Percentiles rank a stretch among this genome's conserved stretches.
Conservation (phyloP, 257 asterid species). For the Nicotiana obtusifolia region DNA sequence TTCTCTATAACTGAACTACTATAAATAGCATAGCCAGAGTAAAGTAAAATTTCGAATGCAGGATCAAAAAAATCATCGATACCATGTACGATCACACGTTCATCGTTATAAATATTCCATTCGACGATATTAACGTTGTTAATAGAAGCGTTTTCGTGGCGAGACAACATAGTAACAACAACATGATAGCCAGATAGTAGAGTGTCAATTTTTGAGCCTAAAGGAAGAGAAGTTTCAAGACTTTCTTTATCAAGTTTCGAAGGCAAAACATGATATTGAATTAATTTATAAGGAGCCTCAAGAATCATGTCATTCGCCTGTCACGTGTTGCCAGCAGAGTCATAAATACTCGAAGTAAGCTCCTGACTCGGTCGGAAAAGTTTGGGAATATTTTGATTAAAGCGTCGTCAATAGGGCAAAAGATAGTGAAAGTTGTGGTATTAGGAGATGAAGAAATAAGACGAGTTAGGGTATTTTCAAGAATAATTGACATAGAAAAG, state of each 20-base stretch:
- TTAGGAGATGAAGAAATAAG: background rate
- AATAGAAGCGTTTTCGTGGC: background rate
- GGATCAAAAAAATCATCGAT: background rate
- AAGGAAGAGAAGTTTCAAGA: background rate
- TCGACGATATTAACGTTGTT: background rate
- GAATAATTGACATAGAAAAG: background rate
- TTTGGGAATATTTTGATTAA: background rate
- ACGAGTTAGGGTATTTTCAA: background rate
- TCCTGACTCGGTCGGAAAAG: background rate
- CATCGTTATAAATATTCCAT: conserved; percentile 1
- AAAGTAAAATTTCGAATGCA: background rate
- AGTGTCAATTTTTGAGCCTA: background rate
- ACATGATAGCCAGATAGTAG: background rate
- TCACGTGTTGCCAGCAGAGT: no score
- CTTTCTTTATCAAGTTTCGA: background rate
- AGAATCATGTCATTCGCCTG: no score
- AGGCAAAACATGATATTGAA: conserved; percentile 1
- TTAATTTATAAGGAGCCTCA: background rate
- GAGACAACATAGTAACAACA: background rate
- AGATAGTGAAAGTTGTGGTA: background rate
- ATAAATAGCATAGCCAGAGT: background rate
- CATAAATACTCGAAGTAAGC: no score
- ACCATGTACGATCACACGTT: background rate
- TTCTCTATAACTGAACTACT: background rate
- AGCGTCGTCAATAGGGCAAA: background rate